Percentiles rank a stretch among this genome's conserved stretches.
These are phyloP conservation scores for Psidium guajava DNA, from an alignment of 345 rosid species.

Conservation along the genomic window DNA sequence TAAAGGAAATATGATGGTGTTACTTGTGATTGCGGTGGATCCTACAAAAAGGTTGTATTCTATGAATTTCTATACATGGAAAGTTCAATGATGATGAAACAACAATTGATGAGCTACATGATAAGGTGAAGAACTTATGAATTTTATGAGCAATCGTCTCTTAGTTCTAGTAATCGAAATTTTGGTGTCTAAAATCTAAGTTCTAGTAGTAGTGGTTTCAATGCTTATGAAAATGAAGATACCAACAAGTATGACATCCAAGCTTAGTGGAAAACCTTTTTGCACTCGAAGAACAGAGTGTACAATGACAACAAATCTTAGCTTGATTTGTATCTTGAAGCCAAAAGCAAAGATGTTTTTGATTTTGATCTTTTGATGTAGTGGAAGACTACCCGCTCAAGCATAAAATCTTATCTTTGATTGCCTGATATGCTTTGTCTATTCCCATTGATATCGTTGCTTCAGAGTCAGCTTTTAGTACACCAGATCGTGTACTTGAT, in stretches of 20 bases:
- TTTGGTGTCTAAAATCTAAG: neutral
- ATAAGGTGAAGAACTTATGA: neutral
- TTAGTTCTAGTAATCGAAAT: neutral
- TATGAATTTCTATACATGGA: neutral
- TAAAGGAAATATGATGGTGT: neutral
- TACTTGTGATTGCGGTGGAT: neutral
- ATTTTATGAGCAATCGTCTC: neutral
- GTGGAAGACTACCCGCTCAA: neutral
- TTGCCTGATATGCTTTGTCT: neutral
- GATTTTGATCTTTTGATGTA: neutral
- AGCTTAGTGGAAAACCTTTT: neutral
- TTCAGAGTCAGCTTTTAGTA: neutral
- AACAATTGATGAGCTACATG: neutral
- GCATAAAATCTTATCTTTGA: neutral
- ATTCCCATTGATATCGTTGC: neutral
- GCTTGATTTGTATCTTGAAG: neutral
- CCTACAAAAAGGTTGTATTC: neutral
- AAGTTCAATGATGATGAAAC: neutral
- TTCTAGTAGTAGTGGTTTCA: neutral
- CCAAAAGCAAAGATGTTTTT: neutral
- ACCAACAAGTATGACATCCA: neutral
- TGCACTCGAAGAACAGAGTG: neutral
- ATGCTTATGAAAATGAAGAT: rapidly evolving
- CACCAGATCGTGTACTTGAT: neutral
- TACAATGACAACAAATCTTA: neutral